Evolutionary conservation across 2,329 filamentous ascomycete genomes (phyloP).

Genomic region (Aureobasidium uvarum): DNA sequence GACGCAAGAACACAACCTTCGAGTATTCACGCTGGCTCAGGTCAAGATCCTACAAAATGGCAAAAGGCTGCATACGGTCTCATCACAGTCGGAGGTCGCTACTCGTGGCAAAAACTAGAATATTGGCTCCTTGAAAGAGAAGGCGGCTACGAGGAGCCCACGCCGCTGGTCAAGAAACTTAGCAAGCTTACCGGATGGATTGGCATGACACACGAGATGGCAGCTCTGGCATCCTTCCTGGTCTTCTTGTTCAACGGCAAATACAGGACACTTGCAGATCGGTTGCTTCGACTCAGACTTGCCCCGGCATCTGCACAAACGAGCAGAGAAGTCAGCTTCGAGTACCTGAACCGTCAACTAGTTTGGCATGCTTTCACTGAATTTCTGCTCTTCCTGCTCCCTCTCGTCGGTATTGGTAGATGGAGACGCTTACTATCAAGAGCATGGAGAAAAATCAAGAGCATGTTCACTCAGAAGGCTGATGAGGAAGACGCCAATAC

Average conservation of each 20-base stretch:
- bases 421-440: slow-evolving; percentile 89
- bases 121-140: slow-evolving; percentile 75
- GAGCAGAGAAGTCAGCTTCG: slow-evolving; percentile 89
- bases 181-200: slow-evolving; percentile 66
- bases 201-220: slow-evolving; percentile 73
- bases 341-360: slow-evolving; percentile 94
- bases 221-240: slow-evolving; percentile 80
- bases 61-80: slow-evolving; percentile 85
- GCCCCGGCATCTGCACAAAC: slow-evolving; percentile 82
- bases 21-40: slow-evolving; percentile 36
- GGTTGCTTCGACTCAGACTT: slow-evolving; percentile 77
- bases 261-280: slow-evolving; percentile 87
- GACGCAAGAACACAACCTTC: slow-evolving; percentile 56
- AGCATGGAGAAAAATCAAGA: slow-evolving; percentile 78
- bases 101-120: slow-evolving; percentile 91
- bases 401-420: slow-evolving; percentile 87
- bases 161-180: slow-evolving; percentile 55
- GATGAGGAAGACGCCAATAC: slow-evolving; percentile 48
- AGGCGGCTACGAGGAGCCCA: slow-evolving; percentile 65
- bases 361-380: slow-evolving; percentile 99
- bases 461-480: slow-evolving; percentile 51
- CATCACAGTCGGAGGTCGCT: slow-evolving; percentile 81
- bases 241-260: slow-evolving; percentile 87
- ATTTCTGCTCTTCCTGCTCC: slow-evolving; percentile 95
- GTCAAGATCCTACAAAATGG: slow-evolving; percentile 64